A percentile compares a stretch with the other conserved stretches of the same genome.
These are phyloP conservation scores for Podospora conica DNA, from an alignment of 495 filamentous ascomycete genomes.

Conservation along the genomic window DNA sequence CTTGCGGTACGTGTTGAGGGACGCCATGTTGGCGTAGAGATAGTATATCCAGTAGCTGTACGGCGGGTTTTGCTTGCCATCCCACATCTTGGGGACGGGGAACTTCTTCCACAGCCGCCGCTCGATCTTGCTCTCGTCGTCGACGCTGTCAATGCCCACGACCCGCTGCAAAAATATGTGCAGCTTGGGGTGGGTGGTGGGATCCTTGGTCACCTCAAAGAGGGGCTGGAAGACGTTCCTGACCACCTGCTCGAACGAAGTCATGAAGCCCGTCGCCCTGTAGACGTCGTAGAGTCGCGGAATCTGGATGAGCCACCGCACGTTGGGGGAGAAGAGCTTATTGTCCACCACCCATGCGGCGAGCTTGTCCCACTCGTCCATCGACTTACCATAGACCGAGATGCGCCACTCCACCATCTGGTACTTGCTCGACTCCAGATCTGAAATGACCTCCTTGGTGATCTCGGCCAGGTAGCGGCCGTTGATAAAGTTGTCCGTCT, in stretches of 20 bases:
- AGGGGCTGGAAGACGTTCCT: conserved; percentile 89
- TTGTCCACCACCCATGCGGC: conserved; percentile 99
- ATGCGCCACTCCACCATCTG: conserved; percentile 99
- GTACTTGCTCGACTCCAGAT: conserved; percentile 97
- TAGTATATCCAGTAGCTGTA: conserved; percentile 99
- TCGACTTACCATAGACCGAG: conserved; percentile 84
- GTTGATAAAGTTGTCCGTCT: conserved; percentile 96
- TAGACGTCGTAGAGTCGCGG: conserved; percentile 94
- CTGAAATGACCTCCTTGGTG: conserved; percentile 95
- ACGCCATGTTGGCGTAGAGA: conserved; percentile 88
- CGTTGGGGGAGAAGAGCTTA: conserved; percentile 93
- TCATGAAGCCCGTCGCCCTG: conserved; percentile 79
- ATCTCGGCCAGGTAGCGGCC: conserved; percentile 95
- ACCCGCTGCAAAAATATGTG: conserved; percentile 94
- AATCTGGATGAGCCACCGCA: conserved; percentile 94
- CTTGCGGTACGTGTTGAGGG: conserved; percentile 86
- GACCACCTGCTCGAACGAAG: conserved; percentile 83
- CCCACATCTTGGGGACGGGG: conserved; percentile 81
- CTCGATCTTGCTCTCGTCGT: conserved; percentile 96
- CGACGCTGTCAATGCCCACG: conserved; percentile 94
- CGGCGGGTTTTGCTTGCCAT: conserved; percentile 87
- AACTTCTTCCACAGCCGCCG: conserved; percentile 89
- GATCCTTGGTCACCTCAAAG: conserved; percentile 90
- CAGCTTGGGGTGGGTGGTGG: conserved; percentile 79
- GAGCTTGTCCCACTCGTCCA: conserved; percentile 97